A percentile compares a stretch with the other conserved stretches of the same genome.
Evolutionary conservation across 495 filamentous ascomycete species (phyloP).

Genomic region (Lichina pygmaea): DNA sequence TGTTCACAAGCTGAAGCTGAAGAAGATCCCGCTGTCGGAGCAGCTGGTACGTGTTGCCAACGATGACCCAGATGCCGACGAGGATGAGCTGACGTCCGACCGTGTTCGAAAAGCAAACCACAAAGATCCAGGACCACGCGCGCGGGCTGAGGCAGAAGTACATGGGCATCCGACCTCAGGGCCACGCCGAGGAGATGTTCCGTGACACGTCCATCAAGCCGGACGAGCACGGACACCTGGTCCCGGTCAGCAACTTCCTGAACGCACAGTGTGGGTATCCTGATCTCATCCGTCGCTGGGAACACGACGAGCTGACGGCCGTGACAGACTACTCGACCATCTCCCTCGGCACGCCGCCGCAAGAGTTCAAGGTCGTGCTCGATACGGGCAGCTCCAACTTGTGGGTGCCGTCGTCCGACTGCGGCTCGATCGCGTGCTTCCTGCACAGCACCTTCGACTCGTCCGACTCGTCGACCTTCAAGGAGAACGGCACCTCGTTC

Average conservation of each 20-base stretch:
- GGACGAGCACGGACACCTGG: constrained; percentile 38
- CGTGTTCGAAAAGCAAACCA: constrained; percentile 24
- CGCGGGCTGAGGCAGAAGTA: constrained; percentile 72
- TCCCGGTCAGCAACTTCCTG: constrained; percentile 89
- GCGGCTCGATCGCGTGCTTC: constrained; percentile 93
- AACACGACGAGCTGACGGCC: constrained; percentile 6
- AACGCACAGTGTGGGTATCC: constrained; percentile 79
- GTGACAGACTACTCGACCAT: constrained; percentile 84
- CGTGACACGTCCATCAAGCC: constrained; percentile 39
- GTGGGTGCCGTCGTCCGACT: constrained; percentile 82
- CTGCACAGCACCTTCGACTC: constrained; percentile 93
- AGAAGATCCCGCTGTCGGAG: constrained; percentile 81
- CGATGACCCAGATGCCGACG: neutral
- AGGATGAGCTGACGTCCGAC: constrained; percentile 3
- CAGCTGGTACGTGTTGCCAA: constrained; percentile 43
- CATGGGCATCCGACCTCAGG: constrained; percentile 56
- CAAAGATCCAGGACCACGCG: constrained; percentile 59
- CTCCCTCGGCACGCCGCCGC: constrained; percentile 69
- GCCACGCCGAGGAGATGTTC: constrained; percentile 50
- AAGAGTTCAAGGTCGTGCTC: constrained; percentile 92
- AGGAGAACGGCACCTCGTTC: constrained; percentile 76
- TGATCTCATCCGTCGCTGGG: neutral
- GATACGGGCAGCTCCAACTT: constrained; percentile 98
- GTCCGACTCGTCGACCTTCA: constrained; percentile 68
- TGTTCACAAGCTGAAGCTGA: constrained; percentile 82